These are phyloP conservation scores for Daldinia caldariorum DNA, from an alignment of 495 filamentous ascomycete species.

Conservation along the genomic window DNA sequence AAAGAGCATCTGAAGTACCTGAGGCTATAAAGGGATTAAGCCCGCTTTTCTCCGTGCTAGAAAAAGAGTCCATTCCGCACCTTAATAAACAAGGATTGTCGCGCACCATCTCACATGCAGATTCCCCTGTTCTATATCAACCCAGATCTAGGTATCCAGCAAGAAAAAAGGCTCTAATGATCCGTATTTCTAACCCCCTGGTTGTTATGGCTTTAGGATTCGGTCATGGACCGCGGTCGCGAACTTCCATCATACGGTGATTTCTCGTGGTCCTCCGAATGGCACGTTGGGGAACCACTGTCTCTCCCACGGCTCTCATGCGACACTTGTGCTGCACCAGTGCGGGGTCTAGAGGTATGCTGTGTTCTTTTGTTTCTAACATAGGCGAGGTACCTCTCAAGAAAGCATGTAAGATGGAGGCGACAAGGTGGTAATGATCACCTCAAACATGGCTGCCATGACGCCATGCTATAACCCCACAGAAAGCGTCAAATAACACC, in stretches of 20 bases:
- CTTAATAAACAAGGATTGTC: not conserved
- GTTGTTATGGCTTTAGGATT: too few species aligned
- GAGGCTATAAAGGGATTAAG: constrained; percentile 15
- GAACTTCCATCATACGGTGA: constrained; percentile 8
- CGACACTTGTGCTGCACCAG: constrained; percentile 11
- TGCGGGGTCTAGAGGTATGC: constrained; percentile 6
- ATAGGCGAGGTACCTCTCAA: too few species aligned
- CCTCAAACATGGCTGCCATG: constrained; percentile 33
- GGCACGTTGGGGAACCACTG: not conserved
- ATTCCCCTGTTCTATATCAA: constrained; percentile 21
- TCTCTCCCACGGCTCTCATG: constrained; percentile 10
- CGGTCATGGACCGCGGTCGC: not conserved
- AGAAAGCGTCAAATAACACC: constrained; percentile 23
- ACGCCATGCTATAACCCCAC: constrained; percentile 40
- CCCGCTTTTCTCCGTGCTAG: constrained; percentile 7
- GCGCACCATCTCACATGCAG: constrained; percentile 17
- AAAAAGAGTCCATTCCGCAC: constrained; percentile 18
- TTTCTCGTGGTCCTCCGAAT: constrained; percentile 2
- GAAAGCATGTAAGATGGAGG: constrained; percentile 7
- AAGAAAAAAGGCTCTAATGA: constrained; percentile 3
- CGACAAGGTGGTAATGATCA: constrained; percentile 34
- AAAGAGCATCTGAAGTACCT: constrained; percentile 1
- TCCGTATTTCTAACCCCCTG: not conserved
- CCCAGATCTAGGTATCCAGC: constrained; percentile 16
- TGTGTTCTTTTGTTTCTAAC: not conserved